Percentiles rank a stretch among this genome's conserved stretches.
Evolutionary conservation across 352 stramenopile genomes (phyloP).

Genomic region (Blastocystis sp.): DNA sequence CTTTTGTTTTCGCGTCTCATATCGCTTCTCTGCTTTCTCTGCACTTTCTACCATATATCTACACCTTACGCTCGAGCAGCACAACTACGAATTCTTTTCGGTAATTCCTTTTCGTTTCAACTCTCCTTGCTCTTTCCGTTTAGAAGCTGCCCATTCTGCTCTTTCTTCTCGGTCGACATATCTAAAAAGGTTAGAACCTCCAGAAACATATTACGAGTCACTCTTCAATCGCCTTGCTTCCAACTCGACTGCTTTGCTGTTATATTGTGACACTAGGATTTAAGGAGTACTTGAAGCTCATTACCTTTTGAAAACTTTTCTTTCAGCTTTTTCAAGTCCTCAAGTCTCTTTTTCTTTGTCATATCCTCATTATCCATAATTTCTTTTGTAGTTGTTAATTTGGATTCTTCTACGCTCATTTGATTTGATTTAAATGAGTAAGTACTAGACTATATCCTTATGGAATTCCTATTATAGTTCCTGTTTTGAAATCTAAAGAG

Average conservation of each 20-base stretch:
- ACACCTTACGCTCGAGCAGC: background rate
- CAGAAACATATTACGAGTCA: constrained; percentile 8
- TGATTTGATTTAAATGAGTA: background rate
- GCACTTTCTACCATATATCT: constrained; percentile 63
- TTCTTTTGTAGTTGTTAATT: background rate
- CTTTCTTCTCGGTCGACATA: constrained; percentile 44
- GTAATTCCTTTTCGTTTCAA: constrained; percentile 59
- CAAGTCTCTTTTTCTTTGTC: constrained; percentile 2
- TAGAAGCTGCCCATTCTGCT: constrained; percentile 18
- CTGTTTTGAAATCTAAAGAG: too few relatives aligned
- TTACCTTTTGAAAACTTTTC: constrained; percentile 49
- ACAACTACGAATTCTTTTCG: constrained; percentile 53
- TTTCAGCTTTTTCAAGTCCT: constrained; percentile 51
- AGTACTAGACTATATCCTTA: too few relatives aligned
- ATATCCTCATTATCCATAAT: background rate
- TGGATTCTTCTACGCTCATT: background rate
- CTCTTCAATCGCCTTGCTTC: constrained; percentile 28
- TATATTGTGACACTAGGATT: constrained; percentile 21
- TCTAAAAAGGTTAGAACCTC: background rate
- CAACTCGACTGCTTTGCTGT: constrained; percentile 45
- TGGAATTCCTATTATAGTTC: too few relatives aligned
- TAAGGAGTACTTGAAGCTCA: background rate
- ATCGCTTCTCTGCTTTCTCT: background rate
- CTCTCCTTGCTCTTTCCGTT: constrained; percentile 48
- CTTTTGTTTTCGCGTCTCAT: constrained; percentile 49